Conservation (phyloP, 352 stramenopile genomes). For the Phytopythium ostracodes region DNA sequence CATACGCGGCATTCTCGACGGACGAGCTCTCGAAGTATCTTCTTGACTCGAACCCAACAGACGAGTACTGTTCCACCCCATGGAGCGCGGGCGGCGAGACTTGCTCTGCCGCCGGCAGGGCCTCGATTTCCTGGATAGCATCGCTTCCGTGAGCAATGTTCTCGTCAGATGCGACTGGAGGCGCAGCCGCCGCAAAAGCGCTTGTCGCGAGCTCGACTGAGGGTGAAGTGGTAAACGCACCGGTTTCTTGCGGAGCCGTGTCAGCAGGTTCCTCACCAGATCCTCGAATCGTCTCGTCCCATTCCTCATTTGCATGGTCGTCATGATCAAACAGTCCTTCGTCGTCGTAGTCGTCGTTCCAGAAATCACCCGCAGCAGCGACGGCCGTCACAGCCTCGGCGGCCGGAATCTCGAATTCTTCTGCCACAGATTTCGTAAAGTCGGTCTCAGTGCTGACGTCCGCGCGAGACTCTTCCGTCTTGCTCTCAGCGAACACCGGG, state of each 20-base stretch:
- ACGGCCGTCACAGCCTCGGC: neutral
- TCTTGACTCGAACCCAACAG: neutral
- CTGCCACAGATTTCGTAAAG: neutral
- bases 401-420: slow-evolving; percentile 6
- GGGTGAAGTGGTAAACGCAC: neutral
- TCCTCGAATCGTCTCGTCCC: slow-evolving; percentile 3
- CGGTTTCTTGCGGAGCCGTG: neutral
- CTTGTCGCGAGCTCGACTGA: neutral
- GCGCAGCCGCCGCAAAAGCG: neutral
- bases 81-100: neutral
- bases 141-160: neutral
- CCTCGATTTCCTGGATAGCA: neutral
- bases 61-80: neutral
- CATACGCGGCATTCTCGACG: neutral
- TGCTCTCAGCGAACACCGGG: slow-evolving; percentile 5
- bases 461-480: slow-evolving; percentile 3
- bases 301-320: slow-evolving; percentile 6
- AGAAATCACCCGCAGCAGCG: slow-evolving; percentile 2
- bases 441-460: neutral
- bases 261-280: neutral
- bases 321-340: slow-evolving; percentile 8
- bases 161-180: neutral
- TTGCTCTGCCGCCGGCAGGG: neutral
- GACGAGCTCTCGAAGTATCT: neutral
- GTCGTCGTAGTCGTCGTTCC: slow-evolving; percentile 6